A percentile compares a stretch with the other conserved stretches of the same genome.
These are phyloP conservation scores for Flaveria sonorensis DNA, from an alignment of 129 eudicot genomes.

Conservation along the genomic window DNA sequence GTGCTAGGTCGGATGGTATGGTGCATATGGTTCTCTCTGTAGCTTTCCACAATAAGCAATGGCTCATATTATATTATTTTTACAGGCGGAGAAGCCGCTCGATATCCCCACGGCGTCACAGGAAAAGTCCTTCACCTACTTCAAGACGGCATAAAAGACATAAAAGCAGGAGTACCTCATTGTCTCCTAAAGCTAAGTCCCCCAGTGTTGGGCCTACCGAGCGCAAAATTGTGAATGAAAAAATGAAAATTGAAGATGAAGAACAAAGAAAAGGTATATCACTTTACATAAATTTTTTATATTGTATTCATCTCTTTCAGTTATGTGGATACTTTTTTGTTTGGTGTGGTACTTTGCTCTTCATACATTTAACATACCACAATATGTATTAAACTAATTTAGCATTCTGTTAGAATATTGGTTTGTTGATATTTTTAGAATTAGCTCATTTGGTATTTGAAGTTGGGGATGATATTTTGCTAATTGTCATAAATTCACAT, in stretches of 20 bases:
- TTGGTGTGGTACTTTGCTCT: not conserved
- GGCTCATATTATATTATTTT: conserved; percentile 41
- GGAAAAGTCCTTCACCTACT: conserved; percentile 64
- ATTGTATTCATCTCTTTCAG: conserved; percentile 1
- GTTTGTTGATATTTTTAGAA: not conserved
- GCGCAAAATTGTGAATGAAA: conserved; percentile 63
- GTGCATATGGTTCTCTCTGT: conserved; percentile 32
- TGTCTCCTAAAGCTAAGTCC: conserved; percentile 56
- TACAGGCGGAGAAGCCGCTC: conserved; percentile 92
- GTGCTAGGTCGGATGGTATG: conserved; percentile 47
- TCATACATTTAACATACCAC: not conserved
- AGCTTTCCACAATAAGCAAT: conserved; percentile 20
- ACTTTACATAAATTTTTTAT: conserved; percentile 20
- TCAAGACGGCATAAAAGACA: conserved; percentile 61
- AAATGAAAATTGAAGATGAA: conserved; percentile 74
- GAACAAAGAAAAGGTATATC: conserved; percentile 85
- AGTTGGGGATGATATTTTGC: not conserved
- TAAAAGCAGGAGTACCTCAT: conserved; percentile 59
- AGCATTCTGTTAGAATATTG: not conserved
- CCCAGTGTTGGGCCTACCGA: conserved; percentile 61
- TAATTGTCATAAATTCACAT: not conserved
- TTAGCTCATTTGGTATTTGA: not conserved
- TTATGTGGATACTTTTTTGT: not conserved
- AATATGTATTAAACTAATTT: conserved; percentile 20
- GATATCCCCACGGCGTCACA: conserved; percentile 65